Base-by-base conservation (phyloP, 345 rosid genomes). In the Lagerstroemia speciosa region DNA sequence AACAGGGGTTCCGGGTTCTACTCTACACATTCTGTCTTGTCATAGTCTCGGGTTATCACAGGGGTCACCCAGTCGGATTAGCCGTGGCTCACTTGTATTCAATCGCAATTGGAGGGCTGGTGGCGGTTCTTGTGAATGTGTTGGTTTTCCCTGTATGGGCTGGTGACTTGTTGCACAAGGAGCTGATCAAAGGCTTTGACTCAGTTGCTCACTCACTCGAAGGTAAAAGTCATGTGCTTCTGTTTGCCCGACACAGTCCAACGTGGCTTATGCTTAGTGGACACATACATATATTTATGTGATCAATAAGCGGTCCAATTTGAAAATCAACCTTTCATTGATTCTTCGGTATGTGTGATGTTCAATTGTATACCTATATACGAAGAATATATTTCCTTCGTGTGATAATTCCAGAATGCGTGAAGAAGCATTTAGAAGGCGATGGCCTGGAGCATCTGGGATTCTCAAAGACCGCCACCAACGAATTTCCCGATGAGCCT, bases 401-500 rank as follows among this genome's bases (percentile, higher is more conserved):
- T 17, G 17, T 52, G 36, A n/a, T n/a, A 74, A 71, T 52, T 69
- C 38, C 73, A 85, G 93, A 87, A 65, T 85, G 90, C 48, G 88
- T 87, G 77, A 79, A 83, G 79, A 85, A 82, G 57, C 85, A 87
- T 64, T 63, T 87, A 20, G 84, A 81, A 71, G 89, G 83, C 29
- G 83, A 85, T 0, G 82, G 82, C 19, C 57, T 75, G 19, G 78
- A 77, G 34, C 75, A 81, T 74, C 86, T 79, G 33, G 90, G 85
- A 69, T 85, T 85, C 75, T 72, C 84, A 68, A 87, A 62, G 74
- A 76, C 80, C 1, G 75, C 82, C 24, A 78, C 78, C 82, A 86
- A 87, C 77, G 90, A 83, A 69, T 85, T 87, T 64, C 86, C 82
- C 36, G 86, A 87, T 22, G 90, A 87, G 73, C 90, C 90, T 30